Evolutionary conservation across 108 stramenopile species (phyloP), one percentile per base, ranked within the genome.

Genomic region (Skeletonema potamos): DNA sequence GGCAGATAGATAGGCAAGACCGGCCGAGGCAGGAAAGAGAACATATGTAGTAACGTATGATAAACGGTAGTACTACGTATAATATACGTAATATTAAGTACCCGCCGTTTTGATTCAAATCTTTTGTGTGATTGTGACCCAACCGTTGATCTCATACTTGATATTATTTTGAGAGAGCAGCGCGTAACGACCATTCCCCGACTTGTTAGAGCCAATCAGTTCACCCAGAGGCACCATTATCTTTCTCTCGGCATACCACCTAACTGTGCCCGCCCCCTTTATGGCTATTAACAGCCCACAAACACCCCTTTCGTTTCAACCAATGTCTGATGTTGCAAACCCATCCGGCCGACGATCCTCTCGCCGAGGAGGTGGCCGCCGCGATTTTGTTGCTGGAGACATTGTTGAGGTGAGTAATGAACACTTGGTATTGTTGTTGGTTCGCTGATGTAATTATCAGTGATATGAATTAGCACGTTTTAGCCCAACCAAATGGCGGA

Each of bases 331-430:
- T n/a, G 48, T 51, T 51, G 48, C 48, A 4, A n/a, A 51, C 18
- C 22, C 48, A 51, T 51, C 48, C 22, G 48, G 48, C 22, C 22
- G 48, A 22, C 48, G 48, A 51, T 51, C 48, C 18, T 51, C 48
- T 51, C 48, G 48, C 48, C 48, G 48, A 22, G 48, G 48, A 51
- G 48, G 48, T 9, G 48, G 48, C 48, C 48, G 48, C 22, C 48
- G 48, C 22, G 48, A 51, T 51, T 41, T 36, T 27, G 27, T 66
- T 54, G 51, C 51, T 29, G 64, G 48, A 54, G 48, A 66, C 44
- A 54, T 44, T 51, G 30, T 54, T 32, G 64, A 66, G 48, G 48
- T 54, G 48, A 51, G 48, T 51, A n/a, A n/a, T 8, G 20, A 24
- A n/a, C 0, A 51, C 0, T 4, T 24, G 20, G 22, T 20, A 9